phyloP scores from a whole-genome alignment of 257 asterid species.

The Solanum paucissectum region DNA sequence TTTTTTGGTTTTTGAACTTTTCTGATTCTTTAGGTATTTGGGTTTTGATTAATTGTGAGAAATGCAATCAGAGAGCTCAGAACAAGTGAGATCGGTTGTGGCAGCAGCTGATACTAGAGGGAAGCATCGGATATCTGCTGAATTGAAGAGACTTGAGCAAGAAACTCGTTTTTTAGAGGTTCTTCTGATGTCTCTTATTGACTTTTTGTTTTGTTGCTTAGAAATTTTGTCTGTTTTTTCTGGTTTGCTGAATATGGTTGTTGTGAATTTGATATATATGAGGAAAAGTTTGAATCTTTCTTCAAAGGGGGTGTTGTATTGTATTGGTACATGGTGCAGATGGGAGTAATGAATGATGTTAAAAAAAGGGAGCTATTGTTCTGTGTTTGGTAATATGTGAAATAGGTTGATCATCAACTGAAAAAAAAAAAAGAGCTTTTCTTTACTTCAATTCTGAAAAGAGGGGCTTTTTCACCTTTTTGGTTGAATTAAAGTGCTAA shows the following conservation, averaged over 20 bases:
- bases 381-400: neutral
- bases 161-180: conserved; percentile 93
- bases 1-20: neutral
- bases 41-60: conserved; percentile 3
- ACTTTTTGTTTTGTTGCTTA: neutral
- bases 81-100: conserved; percentile 39
- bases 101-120: conserved; percentile 69
- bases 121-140: conserved; percentile 81
- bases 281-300: conserved; percentile 7
- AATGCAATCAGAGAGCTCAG: conserved; percentile 68
- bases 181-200: neutral
- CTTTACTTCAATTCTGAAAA: neutral
- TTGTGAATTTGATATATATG: neutral
- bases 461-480: neutral
- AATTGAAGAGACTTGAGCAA: conserved; percentile 92
- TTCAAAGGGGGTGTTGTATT: neutral
- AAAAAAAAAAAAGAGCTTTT: neutral
- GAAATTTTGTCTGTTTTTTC: neutral
- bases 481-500: neutral
- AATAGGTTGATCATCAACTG: neutral
- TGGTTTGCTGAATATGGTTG: neutral
- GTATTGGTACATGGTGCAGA: neutral
- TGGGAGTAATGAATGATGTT: neutral
- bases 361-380: neutral
- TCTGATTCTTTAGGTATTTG: neutral